Evolutionary conservation across 192 early-diverging fungal genomes (phyloP).

Genomic region (Rhizophlyctis rosea): DNA sequence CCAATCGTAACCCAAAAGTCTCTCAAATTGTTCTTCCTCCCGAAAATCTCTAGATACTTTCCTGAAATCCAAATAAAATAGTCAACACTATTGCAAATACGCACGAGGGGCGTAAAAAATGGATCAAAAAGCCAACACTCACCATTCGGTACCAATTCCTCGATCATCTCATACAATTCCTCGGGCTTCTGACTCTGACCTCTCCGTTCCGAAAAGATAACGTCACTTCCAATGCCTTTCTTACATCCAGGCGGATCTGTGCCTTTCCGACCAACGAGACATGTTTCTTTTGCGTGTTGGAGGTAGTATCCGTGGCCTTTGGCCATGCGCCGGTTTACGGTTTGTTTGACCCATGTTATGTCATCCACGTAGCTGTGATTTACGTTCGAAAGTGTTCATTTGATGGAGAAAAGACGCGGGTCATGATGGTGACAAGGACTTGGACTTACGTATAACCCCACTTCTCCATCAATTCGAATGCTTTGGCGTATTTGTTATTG

Average conservation of each 20-base stretch:
- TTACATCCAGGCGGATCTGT: slow-evolving; percentile 20
- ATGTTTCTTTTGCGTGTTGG: slow-evolving; percentile 97
- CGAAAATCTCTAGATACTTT: slow-evolving; percentile 93
- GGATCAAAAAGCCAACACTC: slow-evolving; percentile 2
- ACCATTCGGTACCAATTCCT: slow-evolving; percentile 87
- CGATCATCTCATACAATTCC: slow-evolving; percentile 92
- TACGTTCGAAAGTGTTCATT: no score
- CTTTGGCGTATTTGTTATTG: slow-evolving; percentile 96
- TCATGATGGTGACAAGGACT: slow-evolving; percentile 1
- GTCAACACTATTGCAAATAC: no score
- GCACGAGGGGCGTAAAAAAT: neutral
- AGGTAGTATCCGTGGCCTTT: slow-evolving; percentile 97
- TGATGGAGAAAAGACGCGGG: no score
- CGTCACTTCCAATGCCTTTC: slow-evolving; percentile 68
- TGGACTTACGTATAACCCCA: slow-evolving; percentile 83
- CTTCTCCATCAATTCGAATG: slow-evolving; percentile 90
- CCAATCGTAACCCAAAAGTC: slow-evolving; percentile 97
- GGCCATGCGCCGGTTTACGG: slow-evolving; percentile 93
- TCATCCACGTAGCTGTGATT: slow-evolving; percentile 79
- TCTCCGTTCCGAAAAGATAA: slow-evolving; percentile 89
- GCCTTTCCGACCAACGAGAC: slow-evolving; percentile 90
- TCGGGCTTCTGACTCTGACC: slow-evolving; percentile 97
- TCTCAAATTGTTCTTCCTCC: slow-evolving; percentile 91
- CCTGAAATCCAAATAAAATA: slow-evolving; percentile 41
- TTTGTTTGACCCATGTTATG: slow-evolving; percentile 97